Evolutionary conservation across 73 alveolate species (phyloP).

Genomic region (Tetrahymena elliotti): DNA sequence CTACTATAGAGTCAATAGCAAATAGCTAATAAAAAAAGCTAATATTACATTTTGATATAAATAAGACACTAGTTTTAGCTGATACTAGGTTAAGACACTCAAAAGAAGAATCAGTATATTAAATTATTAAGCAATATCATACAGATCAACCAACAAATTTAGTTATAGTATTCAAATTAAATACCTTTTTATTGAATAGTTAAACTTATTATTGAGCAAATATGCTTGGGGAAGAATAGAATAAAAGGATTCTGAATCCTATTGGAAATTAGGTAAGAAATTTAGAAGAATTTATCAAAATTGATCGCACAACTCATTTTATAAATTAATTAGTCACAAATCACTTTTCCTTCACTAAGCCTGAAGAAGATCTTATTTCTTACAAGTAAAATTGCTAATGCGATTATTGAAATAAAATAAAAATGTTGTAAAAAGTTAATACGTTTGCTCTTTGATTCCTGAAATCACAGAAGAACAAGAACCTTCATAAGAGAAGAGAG

Average conservation of each 20-base stretch:
- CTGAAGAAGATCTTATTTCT: slow-evolving; percentile 59
- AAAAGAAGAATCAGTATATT: slow-evolving; percentile 40
- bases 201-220: slow-evolving; percentile 44
- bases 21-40: slow-evolving; percentile 22
- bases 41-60: slow-evolving; percentile 76
- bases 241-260: slow-evolving; percentile 57
- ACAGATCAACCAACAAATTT: neutral
- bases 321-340: slow-evolving; percentile 44
- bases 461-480: slow-evolving; percentile 13
- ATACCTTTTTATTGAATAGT: slow-evolving; percentile 7
- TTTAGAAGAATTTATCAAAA: neutral
- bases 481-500: slow-evolving; percentile 16
- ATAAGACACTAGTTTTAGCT: slow-evolving; percentile 67
- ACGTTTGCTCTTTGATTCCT: slow-evolving; percentile 5
- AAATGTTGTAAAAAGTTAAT: neutral
- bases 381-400: slow-evolving; percentile 16
- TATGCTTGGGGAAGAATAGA: slow-evolving; percentile 75
- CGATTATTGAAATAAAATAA: neutral
- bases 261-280: neutral
- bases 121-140: neutral
- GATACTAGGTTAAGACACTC: slow-evolving; percentile 49
- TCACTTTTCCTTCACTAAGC: slow-evolving; percentile 34
- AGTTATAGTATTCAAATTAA: neutral
- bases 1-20: neutral
- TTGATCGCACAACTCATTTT: neutral